Base-by-base conservation (phyloP, 164 flowering plant genomes). In the Paratinospora sagittata region DNA sequence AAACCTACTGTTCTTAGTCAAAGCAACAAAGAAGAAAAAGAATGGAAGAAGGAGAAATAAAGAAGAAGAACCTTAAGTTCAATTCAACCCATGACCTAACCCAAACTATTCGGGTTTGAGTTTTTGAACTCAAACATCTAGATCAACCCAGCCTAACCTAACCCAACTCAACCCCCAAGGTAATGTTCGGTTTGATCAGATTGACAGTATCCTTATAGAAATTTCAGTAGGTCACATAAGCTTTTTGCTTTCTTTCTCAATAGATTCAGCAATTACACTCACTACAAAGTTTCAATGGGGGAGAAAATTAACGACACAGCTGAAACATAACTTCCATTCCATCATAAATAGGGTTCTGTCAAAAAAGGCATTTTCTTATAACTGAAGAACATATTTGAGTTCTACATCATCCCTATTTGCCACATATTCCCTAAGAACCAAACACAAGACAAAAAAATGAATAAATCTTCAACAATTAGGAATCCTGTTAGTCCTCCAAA, bases 241-340 rank as follows among this genome's bases (percentile, higher is more conserved):
- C 93, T 6, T 30, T 30, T 30, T 30, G 34, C 34, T 19, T 90
- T 47, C 81, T 93, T 8, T 91, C 97, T 63, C 96, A 90, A 73
- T 91, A 91, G 75, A 80, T 82, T 66, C 30, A 23, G 52, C 26
- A n/a, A 45, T 55, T 39, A 65, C 23, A 13, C 23, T 33, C 10
- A 64, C 5, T 9, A 33, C 9, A 33, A 30, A 23, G 17, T 55
- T 21, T 19, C 61, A 55, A 55, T 55, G 61, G 17, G 17, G 10
- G 61, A n/a, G 8, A 43, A 14, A 11, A 43, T 43, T 43, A 10
- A 10, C 12, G 7, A 43, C 10, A n/a, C 34, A 30, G 47, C 14
- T 14, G 13, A 43, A 43, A 43, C 47, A 43, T 6, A 8, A 19
- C 21, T n/a, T 55, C 8, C 8, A 55, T n/a, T n/a, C 21, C 61